Percentiles rank a stretch among this genome's conserved stretches.
These are phyloP conservation scores for Phaeosphaeria sp. DNA, from an alignment of 2,329 filamentous ascomycete species.

Conservation along the genomic window DNA sequence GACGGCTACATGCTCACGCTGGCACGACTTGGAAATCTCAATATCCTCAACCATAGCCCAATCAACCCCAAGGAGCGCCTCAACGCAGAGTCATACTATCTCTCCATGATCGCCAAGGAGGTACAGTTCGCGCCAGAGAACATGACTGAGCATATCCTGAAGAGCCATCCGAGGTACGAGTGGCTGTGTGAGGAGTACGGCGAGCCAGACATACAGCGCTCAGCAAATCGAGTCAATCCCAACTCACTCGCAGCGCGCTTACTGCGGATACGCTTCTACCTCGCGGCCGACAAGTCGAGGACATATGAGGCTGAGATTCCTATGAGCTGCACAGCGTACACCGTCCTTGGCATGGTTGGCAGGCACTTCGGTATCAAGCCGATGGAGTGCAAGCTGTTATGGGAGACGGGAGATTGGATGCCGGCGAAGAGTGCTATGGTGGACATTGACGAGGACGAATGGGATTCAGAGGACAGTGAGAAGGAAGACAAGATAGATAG, in stretches of 20 bases:
- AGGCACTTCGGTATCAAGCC: conserved; percentile 72
- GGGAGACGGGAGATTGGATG: conserved; percentile 93
- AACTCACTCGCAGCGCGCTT: conserved; percentile 83
- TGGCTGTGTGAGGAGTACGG: conserved; percentile 81
- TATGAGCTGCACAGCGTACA: conserved; percentile 79
- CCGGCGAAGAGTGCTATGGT: conserved; percentile 68
- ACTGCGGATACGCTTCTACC: conserved; percentile 65
- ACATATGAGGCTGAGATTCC: conserved; percentile 64
- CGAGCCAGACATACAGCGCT: conserved; percentile 67
- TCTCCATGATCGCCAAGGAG: conserved; percentile 81
- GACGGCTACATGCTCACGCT: conserved; percentile 90
- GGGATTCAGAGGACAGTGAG: conserved; percentile 52
- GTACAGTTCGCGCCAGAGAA: conserved; percentile 66
- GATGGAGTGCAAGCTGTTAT: conserved; percentile 71
- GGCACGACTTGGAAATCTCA: conserved; percentile 73
- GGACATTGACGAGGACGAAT: conserved; percentile 62
- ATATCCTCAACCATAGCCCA: conserved; percentile 72
- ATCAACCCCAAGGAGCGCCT: conserved; percentile 77
- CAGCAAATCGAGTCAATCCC: conserved; percentile 64
- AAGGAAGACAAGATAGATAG: conserved; percentile 70
- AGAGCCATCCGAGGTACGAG: conserved; percentile 72
- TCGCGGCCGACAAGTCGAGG: conserved; percentile 14
- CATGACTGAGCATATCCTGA: conserved; percentile 63
- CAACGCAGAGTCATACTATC: conserved; percentile 93
- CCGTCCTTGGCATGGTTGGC: conserved; percentile 78